Conservation (phyloP, 2,329 filamentous ascomycete genomes). For the Fusarium pseudocircinatum region DNA sequence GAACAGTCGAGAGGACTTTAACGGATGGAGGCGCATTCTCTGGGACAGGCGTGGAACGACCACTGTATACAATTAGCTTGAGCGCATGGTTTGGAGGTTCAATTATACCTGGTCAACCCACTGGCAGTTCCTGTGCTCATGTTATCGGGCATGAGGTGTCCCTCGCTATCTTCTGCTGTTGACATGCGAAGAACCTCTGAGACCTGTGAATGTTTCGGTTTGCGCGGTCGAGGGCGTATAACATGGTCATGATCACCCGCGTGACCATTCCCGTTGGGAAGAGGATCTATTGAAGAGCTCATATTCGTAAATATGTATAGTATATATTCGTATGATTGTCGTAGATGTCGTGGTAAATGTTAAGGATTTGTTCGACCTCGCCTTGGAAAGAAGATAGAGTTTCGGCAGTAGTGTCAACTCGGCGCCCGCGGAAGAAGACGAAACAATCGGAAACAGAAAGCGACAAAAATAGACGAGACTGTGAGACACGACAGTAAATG, state of each 20-base stretch:
- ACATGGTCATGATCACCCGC: conserved; percentile 52
- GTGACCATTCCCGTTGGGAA: conserved; percentile 43
- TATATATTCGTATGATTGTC: neutral
- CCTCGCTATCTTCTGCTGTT: conserved; percentile 48
- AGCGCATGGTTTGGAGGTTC: neutral
- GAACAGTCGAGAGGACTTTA: conserved; percentile 84
- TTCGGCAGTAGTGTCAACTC: neutral
- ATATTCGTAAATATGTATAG: conserved; percentile 23
- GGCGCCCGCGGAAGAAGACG: conserved; percentile 3
- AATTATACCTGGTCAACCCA: conserved; percentile 56
- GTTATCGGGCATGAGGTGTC: conserved; percentile 49
- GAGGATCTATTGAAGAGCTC: conserved; percentile 44
- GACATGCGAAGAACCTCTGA: conserved; percentile 52
- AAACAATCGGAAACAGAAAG: neutral
- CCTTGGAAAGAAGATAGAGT: neutral
- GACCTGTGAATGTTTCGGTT: conserved; percentile 60
- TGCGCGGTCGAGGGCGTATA: conserved; percentile 60
- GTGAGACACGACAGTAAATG: conserved; percentile 14
- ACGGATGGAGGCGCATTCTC: conserved; percentile 93
- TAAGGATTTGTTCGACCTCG: conserved; percentile 7
- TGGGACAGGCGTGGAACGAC: conserved; percentile 83
- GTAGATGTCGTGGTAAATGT: conserved; percentile 11
- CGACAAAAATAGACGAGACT: neutral
- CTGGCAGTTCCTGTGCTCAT: conserved; percentile 46
- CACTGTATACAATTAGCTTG: conserved; percentile 60